Evolutionary conservation across 2,329 filamentous ascomycete genomes (phyloP), one percentile per base, ranked within the genome.

Genomic region (Cladosporium cucumerinum): DNA sequence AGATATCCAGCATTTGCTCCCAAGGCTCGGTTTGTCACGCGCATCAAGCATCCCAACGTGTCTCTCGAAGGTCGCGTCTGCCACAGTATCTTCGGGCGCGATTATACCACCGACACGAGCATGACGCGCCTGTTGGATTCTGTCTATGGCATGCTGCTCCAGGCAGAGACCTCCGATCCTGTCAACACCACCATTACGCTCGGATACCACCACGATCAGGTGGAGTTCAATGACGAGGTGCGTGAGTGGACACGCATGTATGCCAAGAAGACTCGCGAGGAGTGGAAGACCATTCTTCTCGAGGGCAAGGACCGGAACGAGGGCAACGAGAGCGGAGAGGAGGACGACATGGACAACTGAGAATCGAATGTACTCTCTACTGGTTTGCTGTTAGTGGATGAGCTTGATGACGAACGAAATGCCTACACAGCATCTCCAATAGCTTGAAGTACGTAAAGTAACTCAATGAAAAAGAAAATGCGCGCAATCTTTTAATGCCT

Each of bases 1-100:
- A 60, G 71, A n/a, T 80, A 77, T 63, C 77, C 77, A 5, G 68
- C 70, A 12, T 75, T 74, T 46, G 68, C 76, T 5, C 76, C 76
- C 1, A 72, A 75, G 48, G 75, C 65, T 7, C 72, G 77, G 18
- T 78, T 79, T 64, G 66, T 78, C 32, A 79, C 77, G 4, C 72
- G 72, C 16, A 72, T 78, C 48, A 72, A 75, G 59, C 78, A 79
- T 55, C 76, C 77, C 12, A 52, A 52, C 25, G 74, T 78, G 66
- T 77, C 75, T 52, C 71, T 72, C 43, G 75, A 78, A 43, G 76
- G 76, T 8, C 69, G 72, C 18, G 75, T 79, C 66, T 79, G 76
- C 67, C 77, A 78, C 66, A 68, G 68, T 30, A 72, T 77, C 36
- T 69, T 77, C 28, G 70, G 72, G 46, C 72, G 76, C 11, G 76